These are phyloP conservation scores for Mucor plumbeus DNA, from an alignment of 371 early-diverging fungal species.

Conservation along the genomic window DNA sequence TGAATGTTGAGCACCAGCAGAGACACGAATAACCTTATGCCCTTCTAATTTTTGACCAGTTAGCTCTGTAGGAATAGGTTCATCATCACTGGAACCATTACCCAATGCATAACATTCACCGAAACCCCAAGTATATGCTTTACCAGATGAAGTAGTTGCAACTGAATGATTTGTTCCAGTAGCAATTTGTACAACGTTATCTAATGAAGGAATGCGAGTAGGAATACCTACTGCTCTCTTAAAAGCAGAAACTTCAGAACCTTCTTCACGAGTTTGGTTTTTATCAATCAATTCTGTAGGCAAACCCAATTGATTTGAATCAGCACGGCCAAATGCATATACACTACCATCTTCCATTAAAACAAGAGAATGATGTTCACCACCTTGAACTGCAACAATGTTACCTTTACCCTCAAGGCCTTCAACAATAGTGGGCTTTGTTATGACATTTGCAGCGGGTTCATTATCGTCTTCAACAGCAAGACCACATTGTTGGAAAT, in stretches of 20 bases:
- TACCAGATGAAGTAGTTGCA: slow-evolving; percentile 72
- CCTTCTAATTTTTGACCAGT: slow-evolving; percentile 65
- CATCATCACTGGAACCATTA: slow-evolving; percentile 77
- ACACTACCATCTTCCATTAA: slow-evolving; percentile 77
- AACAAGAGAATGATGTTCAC: slow-evolving; percentile 89
- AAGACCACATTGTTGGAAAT: slow-evolving; percentile 90
- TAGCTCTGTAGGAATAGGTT: slow-evolving; percentile 50
- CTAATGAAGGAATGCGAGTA: slow-evolving; percentile 54
- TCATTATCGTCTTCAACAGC: slow-evolving; percentile 47
- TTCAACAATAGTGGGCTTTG: slow-evolving; percentile 56
- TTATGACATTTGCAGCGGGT: slow-evolving; percentile 43
- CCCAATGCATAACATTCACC: slow-evolving; percentile 80
- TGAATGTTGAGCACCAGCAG: slow-evolving; percentile 83
- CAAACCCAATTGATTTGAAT: slow-evolving; percentile 95
- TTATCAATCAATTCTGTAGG: slow-evolving; percentile 34
- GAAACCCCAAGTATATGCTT: slow-evolving; percentile 93
- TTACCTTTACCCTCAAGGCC: slow-evolving; percentile 51
- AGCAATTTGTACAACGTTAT: slow-evolving; percentile 64
- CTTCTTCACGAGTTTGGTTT: slow-evolving; percentile 30
- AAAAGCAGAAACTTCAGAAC: slow-evolving; percentile 40
- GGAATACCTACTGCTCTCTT: slow-evolving; percentile 69
- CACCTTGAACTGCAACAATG: slow-evolving; percentile 73
- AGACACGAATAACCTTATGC: slow-evolving; percentile 55
- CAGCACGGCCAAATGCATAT: slow-evolving; percentile 87
- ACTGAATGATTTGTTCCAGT: slow-evolving; percentile 91